Conservation (phyloP, 345 rosid species). For the Acer saccharum region DNA sequence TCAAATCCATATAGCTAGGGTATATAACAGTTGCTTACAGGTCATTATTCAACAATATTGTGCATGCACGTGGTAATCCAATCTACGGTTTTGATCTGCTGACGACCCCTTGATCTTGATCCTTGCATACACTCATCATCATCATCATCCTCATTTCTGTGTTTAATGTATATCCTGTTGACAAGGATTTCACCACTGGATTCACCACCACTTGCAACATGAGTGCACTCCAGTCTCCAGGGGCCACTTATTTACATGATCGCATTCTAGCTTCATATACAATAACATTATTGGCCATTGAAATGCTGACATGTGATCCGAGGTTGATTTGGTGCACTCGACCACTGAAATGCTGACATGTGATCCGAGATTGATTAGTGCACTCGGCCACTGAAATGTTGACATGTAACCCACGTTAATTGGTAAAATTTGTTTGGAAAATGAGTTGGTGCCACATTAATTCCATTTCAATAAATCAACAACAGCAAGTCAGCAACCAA, state of each 20-base stretch:
- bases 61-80: background rate
- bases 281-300: too few relatives aligned
- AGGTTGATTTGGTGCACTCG: too few relatives aligned
- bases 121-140: background rate
- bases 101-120: conserved; percentile 9
- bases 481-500: too few relatives aligned
- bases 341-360: too few relatives aligned
- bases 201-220: background rate
- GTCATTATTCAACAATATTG: background rate
- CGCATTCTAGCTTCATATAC: background rate
- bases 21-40: background rate
- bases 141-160: background rate
- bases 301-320: too few relatives aligned
- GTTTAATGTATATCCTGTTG: background rate
- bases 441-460: background rate
- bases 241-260: background rate
- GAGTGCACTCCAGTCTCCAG: background rate
- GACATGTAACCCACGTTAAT: too few relatives aligned
- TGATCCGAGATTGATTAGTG: too few relatives aligned
- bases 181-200: conserved; percentile 10
- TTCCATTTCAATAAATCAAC: too few relatives aligned
- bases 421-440: background rate
- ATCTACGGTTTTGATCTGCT: conserved; percentile 21
- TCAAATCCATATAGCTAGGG: too few relatives aligned
- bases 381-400: too few relatives aligned